Evolutionary conservation across 2,329 filamentous ascomycete species (phyloP), one percentile per base, ranked within the genome.

Genomic region (Cryphonectria nitschkei): DNA sequence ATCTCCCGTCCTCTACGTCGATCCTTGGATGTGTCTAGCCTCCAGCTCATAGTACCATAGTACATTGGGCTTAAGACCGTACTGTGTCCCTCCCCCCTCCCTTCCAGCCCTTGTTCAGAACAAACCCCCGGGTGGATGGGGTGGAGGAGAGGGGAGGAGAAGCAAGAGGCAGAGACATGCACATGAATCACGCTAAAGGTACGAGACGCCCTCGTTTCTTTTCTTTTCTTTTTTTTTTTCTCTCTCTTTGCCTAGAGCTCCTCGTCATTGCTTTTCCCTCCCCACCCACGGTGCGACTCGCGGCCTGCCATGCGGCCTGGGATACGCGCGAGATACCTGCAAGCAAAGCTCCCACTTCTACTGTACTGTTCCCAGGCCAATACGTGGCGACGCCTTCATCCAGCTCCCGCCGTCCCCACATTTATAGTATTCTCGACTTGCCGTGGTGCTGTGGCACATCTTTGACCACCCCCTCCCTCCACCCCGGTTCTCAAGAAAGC

Each of bases 351-450:
- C 46, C 34, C 11, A 39, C 37, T 46, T 16, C 19, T n/a, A 50
- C 46, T 50, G 19, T 50, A 50, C 22, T 16, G 37, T 39, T 61
- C 67, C 62, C 71, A 72, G 65, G 58, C 68, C 68, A 56, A 34
- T 72, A 65, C 71, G 67, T 68, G 65, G 68, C 62, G 65, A 66
- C 67, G 71, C 68, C 56, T 65, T 68, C 65, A 62, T 60, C 61
- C 68, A 70, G 68, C 70, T 41, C 43, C 71, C 56, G 62, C 60
- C 67, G 56, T 66, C 68, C 68, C 71, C 65, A 68, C 71, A 63
- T 34, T 16, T 56, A 37, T 58, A 22, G n/a, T 56, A 29, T 13
- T 14, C 54, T 58, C 54, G 26, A 58, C 54, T 5, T 32, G 32
- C 54, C 32, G 32, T 29, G 14, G 14, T 58, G 11, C 52, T 56